These are phyloP conservation scores for Skeletonema marinoi DNA, from an alignment of 108 stramenopile species.

Conservation along the genomic window DNA sequence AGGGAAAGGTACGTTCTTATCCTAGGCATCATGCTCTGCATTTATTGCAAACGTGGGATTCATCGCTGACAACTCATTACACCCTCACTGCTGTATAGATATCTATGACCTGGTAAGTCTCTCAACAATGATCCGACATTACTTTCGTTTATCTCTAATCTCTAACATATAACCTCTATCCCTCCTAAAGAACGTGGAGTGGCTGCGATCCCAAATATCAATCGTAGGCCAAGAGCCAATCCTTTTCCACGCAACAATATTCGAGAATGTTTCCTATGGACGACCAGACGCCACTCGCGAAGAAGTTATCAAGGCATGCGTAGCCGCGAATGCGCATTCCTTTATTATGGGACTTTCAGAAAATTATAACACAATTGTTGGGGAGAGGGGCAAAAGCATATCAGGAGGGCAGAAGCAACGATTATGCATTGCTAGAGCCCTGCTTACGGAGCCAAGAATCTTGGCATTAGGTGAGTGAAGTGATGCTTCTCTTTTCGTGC, in stretches of 20 bases:
- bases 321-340: constrained; percentile 62
- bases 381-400: constrained; percentile 68
- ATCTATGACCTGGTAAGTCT: constrained; percentile 6
- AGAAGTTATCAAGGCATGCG: constrained; percentile 60
- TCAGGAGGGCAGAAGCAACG: constrained; percentile 94
- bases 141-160: neutral
- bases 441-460: constrained; percentile 68
- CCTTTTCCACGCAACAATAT: constrained; percentile 75
- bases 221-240: constrained; percentile 85
- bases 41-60: neutral
- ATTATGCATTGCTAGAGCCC: constrained; percentile 87
- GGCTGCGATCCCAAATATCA: constrained; percentile 68
- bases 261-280: constrained; percentile 82
- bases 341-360: constrained; percentile 75
- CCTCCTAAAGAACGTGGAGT: constrained; percentile 35
- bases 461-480: constrained; percentile 54
- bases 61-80: neutral
- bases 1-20: constrained; percentile 28
- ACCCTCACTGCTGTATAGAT: neutral
- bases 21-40: neutral
- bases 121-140: neutral
- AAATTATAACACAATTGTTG: constrained; percentile 71
- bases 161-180: constrained; percentile 17
- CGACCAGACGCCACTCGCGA: constrained; percentile 49
- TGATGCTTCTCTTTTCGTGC: neutral